These are phyloP conservation scores for Hypoxylon lienhwacheense DNA, from an alignment of 495 filamentous ascomycete species.

Conservation along the genomic window DNA sequence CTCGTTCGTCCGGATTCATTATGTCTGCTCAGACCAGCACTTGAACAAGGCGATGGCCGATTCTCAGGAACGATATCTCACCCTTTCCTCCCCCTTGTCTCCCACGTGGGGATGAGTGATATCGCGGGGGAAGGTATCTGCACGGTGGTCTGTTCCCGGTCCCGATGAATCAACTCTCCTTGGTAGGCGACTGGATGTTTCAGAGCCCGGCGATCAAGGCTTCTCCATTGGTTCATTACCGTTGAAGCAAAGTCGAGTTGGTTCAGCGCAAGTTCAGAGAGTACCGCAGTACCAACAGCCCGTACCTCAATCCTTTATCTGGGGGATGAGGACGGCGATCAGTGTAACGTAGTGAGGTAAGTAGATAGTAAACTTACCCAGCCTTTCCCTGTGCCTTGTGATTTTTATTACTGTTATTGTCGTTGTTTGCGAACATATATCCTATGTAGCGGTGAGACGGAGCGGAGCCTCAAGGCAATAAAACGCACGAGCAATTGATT, in stretches of 20 bases:
- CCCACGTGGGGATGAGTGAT: conserved; percentile 33
- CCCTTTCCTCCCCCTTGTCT: conserved; percentile 23
- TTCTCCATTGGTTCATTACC: conserved; percentile 26
- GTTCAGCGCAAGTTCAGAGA: conserved; percentile 11
- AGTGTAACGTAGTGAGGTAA: too few species aligned
- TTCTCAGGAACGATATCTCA: conserved; percentile 28
- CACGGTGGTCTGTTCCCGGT: conserved; percentile 33
- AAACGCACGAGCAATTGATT: conserved; percentile 13
- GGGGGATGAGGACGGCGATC: too few species aligned
- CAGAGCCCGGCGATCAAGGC: conserved; percentile 17
- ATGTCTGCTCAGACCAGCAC: conserved; percentile 19
- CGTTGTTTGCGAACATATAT: conserved; percentile 8
- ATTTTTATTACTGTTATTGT: too few species aligned
- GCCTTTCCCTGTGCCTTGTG: conserved; percentile 26
- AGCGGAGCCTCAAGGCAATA: conserved; percentile 12
- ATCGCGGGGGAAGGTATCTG: conserved; percentile 35
- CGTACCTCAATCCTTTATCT: conserved; percentile 6
- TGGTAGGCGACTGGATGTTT: conserved; percentile 31
- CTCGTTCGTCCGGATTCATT: conserved; percentile 26
- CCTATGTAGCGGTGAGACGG: conserved; percentile 28
- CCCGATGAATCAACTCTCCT: conserved; percentile 14
- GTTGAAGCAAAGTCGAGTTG: background rate
- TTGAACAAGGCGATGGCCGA: conserved; percentile 21
- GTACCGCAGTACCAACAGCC: background rate
- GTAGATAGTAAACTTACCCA: too few species aligned